Evolutionary conservation across 169 alveolate genomes (phyloP), one percentile per base, ranked within the genome.

Genomic region (Eimeria necatrix): DNA sequence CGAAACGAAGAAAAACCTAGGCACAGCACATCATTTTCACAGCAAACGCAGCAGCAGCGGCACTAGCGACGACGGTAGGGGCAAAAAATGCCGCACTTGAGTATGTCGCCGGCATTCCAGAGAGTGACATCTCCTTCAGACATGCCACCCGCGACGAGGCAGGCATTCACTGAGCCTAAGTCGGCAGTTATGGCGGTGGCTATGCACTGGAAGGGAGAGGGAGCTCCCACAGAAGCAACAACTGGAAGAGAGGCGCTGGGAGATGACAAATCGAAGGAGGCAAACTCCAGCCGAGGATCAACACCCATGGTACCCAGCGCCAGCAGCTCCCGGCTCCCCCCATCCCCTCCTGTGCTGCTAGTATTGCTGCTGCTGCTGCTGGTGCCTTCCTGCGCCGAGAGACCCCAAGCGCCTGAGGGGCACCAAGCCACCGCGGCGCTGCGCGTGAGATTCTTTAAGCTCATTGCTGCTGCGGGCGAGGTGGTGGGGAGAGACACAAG

Each of bases 241-340:
- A 84, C 52, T 10, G 84, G 91, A 41, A 94, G 85, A 0, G 80
- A 68, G 26, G 85, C 12, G 32, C 81, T 18, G 6, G 87, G n/a
- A 24, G 93, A 71, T 4, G 96, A 56, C 18, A 94, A n/a, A 32
- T 94, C 94, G 18, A 94, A 80, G 24, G 48, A 6, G 9, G 87
- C 90, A 14, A 94, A 71, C 68, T 94, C 96, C n/a, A 94, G 86
- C 61, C 60, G 64, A 7, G 96, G 94, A 14, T 94, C 94, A 12
- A 94, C 60, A 51, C 96, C 96, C 94, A 94, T 88, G 3, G 93
- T 64, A 18, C 96, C 96, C 60, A 94, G 46, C 24, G 94, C 96
- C 20, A 94, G 78, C 56, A 76, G 83, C 95, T 78, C 93, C 41
- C 48, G 91, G 49, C 78, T 84, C 80, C 59, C 73, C 80, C 52